These are phyloP conservation scores for Ceratocystis alfenasii DNA, from an alignment of 2,329 filamentous ascomycete species.

Conservation along the genomic window DNA sequence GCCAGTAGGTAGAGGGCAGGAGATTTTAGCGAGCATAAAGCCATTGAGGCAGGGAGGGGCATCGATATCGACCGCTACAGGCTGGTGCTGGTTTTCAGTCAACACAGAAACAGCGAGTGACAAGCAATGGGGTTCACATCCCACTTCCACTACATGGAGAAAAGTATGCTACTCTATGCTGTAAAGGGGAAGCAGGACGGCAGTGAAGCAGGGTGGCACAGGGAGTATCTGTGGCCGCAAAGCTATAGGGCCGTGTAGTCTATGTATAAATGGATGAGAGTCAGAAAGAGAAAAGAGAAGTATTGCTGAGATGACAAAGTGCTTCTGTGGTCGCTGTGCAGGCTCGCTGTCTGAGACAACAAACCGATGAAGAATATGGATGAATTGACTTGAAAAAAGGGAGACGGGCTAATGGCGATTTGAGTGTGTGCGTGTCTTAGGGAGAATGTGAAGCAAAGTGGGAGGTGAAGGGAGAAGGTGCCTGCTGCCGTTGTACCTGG, in stretches of 20 bases:
- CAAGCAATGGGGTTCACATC: not conserved
- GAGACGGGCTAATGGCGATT: too few relatives aligned
- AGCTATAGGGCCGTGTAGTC: too few relatives aligned
- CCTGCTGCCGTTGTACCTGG: too few relatives aligned
- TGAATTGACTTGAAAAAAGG: not conserved
- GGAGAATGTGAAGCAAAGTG: not conserved
- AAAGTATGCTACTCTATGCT: not conserved
- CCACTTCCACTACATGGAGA: slow-evolving; percentile 3
- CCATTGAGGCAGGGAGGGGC: not conserved
- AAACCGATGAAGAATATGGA: not conserved
- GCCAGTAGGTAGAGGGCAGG: not conserved
- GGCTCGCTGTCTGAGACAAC: slow-evolving; percentile 10
- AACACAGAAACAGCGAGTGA: not conserved
- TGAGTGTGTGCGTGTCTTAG: not conserved
- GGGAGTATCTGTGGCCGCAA: not conserved
- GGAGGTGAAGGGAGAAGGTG: not conserved
- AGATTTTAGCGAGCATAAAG: not conserved
- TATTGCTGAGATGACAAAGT: not conserved
- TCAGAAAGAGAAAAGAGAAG: slow-evolving; percentile 8
- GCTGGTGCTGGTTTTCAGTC: not conserved
- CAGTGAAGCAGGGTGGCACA: not conserved
- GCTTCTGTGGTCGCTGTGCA: not conserved
- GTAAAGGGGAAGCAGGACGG: not conserved
- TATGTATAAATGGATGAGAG: not conserved
- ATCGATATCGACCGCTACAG: not conserved